A percentile compares a stretch with the other conserved stretches of the same genome.
These are phyloP conservation scores for Nannochloropsis gaditana DNA, from an alignment of 108 stramenopile species.

Conservation along the genomic window DNA sequence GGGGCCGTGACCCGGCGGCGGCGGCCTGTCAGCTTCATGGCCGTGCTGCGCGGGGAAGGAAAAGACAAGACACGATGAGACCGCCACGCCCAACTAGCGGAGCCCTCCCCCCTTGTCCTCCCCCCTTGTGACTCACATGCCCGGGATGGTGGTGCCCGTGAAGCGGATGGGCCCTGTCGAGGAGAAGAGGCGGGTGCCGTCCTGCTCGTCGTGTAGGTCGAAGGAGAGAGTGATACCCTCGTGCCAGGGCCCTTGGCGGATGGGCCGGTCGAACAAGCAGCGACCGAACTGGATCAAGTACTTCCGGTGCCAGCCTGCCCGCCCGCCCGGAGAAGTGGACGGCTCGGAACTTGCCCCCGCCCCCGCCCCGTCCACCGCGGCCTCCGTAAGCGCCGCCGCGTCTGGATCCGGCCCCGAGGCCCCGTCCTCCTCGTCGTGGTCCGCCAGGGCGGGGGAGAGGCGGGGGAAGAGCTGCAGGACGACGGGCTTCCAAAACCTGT, in stretches of 20 bases:
- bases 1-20: not conserved
- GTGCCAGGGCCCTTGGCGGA: not conserved
- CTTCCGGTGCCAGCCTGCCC: not conserved
- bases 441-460: not conserved
- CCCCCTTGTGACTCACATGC: not conserved
- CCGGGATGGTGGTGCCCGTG: not conserved
- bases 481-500: not conserved
- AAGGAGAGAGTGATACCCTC: not conserved
- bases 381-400: not conserved
- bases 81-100: not conserved
- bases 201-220: not conserved
- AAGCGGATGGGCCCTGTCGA: conserved; percentile 4
- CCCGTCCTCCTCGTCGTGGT: conserved; percentile 13
- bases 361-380: not conserved
- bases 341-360: not conserved
- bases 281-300: conserved; percentile 15
- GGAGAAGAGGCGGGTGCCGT: conserved; percentile 10
- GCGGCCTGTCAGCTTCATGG: not conserved
- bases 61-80: not conserved
- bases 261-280: not conserved
- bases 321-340: not conserved
- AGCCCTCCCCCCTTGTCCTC: not conserved
- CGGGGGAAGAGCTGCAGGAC: conserved; percentile 8
- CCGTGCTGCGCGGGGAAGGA: not conserved
- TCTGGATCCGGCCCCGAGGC: not conserved